Evolutionary conservation across 2,329 filamentous ascomycete genomes (phyloP), one percentile per base, ranked within the genome.

Genomic region (Penicillium hordei): DNA sequence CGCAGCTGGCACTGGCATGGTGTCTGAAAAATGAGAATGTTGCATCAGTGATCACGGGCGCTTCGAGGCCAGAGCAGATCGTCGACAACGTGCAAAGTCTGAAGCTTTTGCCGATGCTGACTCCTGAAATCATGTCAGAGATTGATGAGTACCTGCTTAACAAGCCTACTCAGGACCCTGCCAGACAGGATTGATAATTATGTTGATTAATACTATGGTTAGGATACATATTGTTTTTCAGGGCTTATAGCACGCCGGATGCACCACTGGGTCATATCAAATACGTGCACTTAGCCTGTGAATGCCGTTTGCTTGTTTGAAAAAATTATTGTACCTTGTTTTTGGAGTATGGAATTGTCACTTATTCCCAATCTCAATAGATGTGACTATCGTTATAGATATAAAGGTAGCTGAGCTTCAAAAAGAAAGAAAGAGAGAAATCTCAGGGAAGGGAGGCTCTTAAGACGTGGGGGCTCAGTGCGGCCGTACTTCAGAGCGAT

Each of bases 1-100:
- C 80, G 4, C 81, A 84, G 57, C 76, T 87, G 8, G 78, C 82
- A n/a, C 75, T 86, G 34, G 84, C 84, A 1, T 87, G 84, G 84
- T 76, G 75, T 48, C 76, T 83, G 29, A 85, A 82, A 74, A 86
- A 87, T 69, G 75, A 78, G 33, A 82, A 86, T 58, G 84, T 86
- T 36, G 69, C 70, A 12, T 73, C 73, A 4, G 69, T 75, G 17
- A 76, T 76, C 58, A 74, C 67, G 0, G 74, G 84, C 2, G 78
- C 78, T 5, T 78, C 75, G 13, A 71, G 72, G 48, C 72, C 74
- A 4, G 75, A 78, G 61, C 78, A 81, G 65, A 69, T 81, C 15
- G 64, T 70, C 9, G 77, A 80, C 52, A 79, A 79, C 25, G 74
- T 81, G 44, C 73, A 72, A 59, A 77, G 78, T 38, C 61, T 82